Percentiles rank a stretch among this genome's conserved stretches.
Conservation (phyloP, 129 eudicot genomes). For the Chrysanthemum seticuspe region DNA sequence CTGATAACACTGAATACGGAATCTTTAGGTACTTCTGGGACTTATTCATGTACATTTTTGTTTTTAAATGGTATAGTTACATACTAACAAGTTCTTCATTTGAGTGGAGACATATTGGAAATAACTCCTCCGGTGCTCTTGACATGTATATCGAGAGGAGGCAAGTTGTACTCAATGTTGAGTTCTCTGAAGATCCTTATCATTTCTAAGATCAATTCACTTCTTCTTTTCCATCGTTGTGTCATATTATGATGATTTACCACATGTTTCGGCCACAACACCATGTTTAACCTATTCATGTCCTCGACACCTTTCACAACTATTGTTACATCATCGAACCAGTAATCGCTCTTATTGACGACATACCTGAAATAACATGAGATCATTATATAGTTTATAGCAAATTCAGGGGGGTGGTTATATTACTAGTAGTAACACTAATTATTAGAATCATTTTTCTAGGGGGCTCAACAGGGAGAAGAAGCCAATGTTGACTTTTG, state of each 20-base stretch:
- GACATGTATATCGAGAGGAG: constrained; percentile 10
- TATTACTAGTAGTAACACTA: no score
- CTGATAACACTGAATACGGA: constrained; percentile 21
- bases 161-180: constrained; percentile 9
- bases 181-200: constrained; percentile 13
- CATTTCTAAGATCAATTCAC: constrained; percentile 20
- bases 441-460: no score
- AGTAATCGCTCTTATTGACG: constrained; percentile 2
- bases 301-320: constrained; percentile 11
- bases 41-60: neutral
- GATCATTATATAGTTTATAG: neutral
- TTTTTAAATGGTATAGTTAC: neutral
- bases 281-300: constrained; percentile 13
- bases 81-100: neutral
- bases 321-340: constrained; percentile 10
- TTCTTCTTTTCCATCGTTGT: constrained; percentile 22
- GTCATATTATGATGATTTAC: constrained; percentile 22
- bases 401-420: neutral
- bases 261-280: constrained; percentile 20
- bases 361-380: constrained; percentile 7
- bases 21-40: neutral
- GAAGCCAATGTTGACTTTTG: no score
- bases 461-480: no score
- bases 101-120: neutral
- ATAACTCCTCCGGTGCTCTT: neutral